phyloP scores from a whole-genome alignment of 352 stramenopile species.

The Hyaloperonospora arabidopsidis region DNA sequence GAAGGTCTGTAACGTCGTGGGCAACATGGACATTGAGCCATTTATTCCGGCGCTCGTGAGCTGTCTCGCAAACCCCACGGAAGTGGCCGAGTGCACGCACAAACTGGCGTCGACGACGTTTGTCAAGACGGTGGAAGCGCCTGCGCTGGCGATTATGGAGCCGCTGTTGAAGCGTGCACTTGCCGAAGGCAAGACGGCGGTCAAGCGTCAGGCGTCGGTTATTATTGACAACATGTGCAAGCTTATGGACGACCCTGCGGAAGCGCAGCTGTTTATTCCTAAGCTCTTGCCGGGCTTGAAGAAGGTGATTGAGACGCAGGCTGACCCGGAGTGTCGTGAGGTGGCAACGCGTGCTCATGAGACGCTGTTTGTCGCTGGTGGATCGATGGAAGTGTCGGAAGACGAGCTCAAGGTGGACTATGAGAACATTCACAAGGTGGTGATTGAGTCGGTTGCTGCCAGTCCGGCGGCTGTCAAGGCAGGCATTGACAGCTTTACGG shows the following conservation, averaged over 20 bases:
- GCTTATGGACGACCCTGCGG: slow-evolving; percentile 95
- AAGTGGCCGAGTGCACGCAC: slow-evolving; percentile 98
- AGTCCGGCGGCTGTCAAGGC: slow-evolving; percentile 79
- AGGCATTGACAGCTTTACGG: slow-evolving; percentile 81
- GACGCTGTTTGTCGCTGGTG: slow-evolving; percentile 91
- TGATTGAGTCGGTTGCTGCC: slow-evolving; percentile 72
- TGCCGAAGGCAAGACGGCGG: slow-evolving; percentile 92
- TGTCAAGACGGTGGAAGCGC: slow-evolving; percentile 96
- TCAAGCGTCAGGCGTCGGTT: slow-evolving; percentile 96
- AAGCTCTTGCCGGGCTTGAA: slow-evolving; percentile 95
- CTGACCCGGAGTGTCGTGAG: slow-evolving; percentile 95
- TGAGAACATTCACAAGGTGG: slow-evolving; percentile 63
- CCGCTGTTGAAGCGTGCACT: slow-evolving; percentile 93
- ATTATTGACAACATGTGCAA: slow-evolving; percentile 99
- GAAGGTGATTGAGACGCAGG: slow-evolving; percentile 93
- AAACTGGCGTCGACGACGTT: slow-evolving; percentile 98
- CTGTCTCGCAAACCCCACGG: slow-evolving; percentile 94
- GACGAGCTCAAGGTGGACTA: slow-evolving; percentile 91
- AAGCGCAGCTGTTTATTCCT: slow-evolving; percentile 96
- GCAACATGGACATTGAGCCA: slow-evolving; percentile 99
- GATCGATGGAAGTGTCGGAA: slow-evolving; percentile 87
- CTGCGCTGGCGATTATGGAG: slow-evolving; percentile 95
- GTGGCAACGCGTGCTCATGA: slow-evolving; percentile 90
- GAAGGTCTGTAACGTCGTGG: slow-evolving; percentile 93
- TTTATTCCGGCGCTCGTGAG: slow-evolving; percentile 96